Conservation (phyloP, 768 basidiomycete genomes). For the Pisolithus albus region DNA sequence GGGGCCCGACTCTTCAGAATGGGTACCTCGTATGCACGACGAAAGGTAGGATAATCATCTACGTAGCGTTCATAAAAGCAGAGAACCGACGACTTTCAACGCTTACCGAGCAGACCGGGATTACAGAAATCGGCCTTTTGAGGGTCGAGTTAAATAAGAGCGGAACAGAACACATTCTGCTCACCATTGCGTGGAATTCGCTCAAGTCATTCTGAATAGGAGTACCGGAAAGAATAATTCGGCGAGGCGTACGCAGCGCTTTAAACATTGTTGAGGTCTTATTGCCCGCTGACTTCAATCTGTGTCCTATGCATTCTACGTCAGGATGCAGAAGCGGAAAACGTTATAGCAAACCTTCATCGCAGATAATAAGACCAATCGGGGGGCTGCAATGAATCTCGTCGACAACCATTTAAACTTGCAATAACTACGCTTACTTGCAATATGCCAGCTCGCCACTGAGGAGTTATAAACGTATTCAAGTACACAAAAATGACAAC, state of each 20-base stretch:
- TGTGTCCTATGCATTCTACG: conserved; percentile 54
- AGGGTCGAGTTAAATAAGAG: conserved; percentile 1
- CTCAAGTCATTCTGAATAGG: conserved; percentile 95
- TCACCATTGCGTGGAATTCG: conserved; percentile 95
- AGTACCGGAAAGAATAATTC: conserved; percentile 91
- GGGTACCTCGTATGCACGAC: conserved; percentile 76
- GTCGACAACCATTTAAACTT: neutral
- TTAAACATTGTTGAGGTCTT: conserved; percentile 89
- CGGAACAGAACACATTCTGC: conserved; percentile 9
- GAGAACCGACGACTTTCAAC: neutral
- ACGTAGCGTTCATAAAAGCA: neutral
- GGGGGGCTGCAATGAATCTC: conserved; percentile 52
- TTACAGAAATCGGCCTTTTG: conserved; percentile 86
- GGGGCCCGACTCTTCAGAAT: conserved; percentile 84
- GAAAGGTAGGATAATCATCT: conserved; percentile 76
- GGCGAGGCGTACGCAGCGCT: conserved; percentile 60
- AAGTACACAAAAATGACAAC: conserved; percentile 18
- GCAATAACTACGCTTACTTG: conserved; percentile 39
- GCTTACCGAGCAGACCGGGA: conserved; percentile 75
- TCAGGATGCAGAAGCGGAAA: neutral
- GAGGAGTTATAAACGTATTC: conserved; percentile 1
- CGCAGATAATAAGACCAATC: conserved; percentile 90
- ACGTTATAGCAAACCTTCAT: conserved; percentile 59
- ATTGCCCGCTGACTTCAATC: conserved; percentile 85
- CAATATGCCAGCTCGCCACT: conserved; percentile 56